A percentile compares a stretch with the other conserved stretches of the same genome.
These are phyloP conservation scores for Backusella sp. DNA, from an alignment of 192 early-diverging fungal species.

Conservation along the genomic window DNA sequence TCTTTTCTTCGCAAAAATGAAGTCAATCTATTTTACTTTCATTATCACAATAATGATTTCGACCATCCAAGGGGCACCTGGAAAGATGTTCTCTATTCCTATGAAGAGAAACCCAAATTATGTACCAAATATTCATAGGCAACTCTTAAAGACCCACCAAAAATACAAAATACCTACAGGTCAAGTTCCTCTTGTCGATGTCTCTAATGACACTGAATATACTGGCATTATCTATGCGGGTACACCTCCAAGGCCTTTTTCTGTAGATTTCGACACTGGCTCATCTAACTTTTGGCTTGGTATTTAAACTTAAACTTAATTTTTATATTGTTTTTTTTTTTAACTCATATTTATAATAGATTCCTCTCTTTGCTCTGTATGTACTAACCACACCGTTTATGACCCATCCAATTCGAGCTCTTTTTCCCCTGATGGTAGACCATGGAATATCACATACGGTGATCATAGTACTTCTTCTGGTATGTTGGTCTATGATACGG, in stretches of 20 bases:
- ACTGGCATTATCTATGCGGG: slow-evolving; percentile 60
- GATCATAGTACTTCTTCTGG: slow-evolving; percentile 32
- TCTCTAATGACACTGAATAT: slow-evolving; percentile 50
- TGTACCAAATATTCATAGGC: neutral
- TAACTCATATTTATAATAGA: slow-evolving; percentile 2
- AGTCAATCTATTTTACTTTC: neutral
- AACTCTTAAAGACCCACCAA: neutral
- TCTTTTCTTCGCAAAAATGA: neutral
- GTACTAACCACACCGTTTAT: slow-evolving; percentile 10
- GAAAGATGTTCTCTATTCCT: neutral
- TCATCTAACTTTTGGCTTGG: slow-evolving; percentile 66
- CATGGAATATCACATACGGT: slow-evolving; percentile 53
- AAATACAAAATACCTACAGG: neutral
- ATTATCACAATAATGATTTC: neutral
- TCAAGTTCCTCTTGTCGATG: neutral
- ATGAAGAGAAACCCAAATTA: neutral
- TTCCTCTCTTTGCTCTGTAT: slow-evolving; percentile 29
- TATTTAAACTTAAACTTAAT: neutral
- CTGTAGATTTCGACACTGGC: slow-evolving; percentile 68
- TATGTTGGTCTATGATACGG: slow-evolving; percentile 22
- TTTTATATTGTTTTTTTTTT: neutral
- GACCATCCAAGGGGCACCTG: neutral
- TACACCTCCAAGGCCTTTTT: slow-evolving; percentile 63
- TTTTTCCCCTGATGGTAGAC: slow-evolving; percentile 45
- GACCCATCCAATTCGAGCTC: slow-evolving; percentile 52